Base-by-base conservation (phyloP, 2,329 filamentous ascomycete genomes). In the Fusarium pseudograminearum region DNA sequence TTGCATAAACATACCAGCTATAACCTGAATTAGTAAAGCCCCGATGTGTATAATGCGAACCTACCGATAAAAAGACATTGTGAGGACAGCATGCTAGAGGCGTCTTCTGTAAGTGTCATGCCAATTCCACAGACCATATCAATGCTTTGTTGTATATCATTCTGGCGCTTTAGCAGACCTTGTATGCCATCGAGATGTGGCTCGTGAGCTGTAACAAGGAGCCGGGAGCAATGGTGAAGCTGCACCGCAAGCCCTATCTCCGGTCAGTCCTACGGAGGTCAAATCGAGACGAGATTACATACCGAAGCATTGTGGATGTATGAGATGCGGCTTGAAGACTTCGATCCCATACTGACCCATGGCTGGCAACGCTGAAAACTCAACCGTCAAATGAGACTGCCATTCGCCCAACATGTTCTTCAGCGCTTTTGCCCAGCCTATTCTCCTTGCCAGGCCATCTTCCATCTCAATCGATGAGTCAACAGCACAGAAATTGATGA, bases 401-500 rank as follows among this genome's bases (percentile, higher is more conserved):
- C 80, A 78, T 11, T 75, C 69, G 38, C 76, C 40, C 14, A 80
- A 70, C 48, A 71, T 72, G 53, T 33, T 62, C n/a, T 47, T 56
- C 16, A 71, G 22, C 5, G 58, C 57, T 9, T 70, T 72, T 3
- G 69, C 59, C 69, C 65, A 69, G 1, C 54, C 30, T 12, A 56
- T 12, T 8, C 61, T 46, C 4, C 51, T 60, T 10, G 45, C n/a
- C 15, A 70, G 28, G 5, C 30, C 36, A 1, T 45, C 50, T 18
- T 72, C 65, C 7, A 28, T 20, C 11, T 67, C 63, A 2, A 36
- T 40, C 0, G 52, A 56, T 0, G 65, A 42, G 30, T 69, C 57
- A 3, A 66, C 11, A 0, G 69, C 69, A 18, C 85, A 85, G 74
- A 87, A 90, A 65, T 89, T 87, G 5, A 89, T 83, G 4, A 84